Evolutionary conservation across 352 stramenopile species (phyloP).

Genomic region (Thalassiosira hispida): DNA sequence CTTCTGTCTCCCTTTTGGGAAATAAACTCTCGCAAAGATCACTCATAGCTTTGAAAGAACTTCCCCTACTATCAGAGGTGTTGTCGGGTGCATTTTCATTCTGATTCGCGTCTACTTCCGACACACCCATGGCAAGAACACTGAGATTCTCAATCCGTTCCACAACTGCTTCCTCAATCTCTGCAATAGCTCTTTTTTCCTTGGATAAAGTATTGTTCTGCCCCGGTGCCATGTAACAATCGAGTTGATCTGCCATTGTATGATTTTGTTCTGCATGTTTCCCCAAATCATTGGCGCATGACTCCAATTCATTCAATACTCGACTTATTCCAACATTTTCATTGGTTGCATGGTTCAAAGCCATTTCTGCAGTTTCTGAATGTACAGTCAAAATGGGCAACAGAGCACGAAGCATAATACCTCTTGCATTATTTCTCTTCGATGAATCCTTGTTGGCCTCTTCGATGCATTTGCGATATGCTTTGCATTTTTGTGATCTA

Average conservation of each 20-base stretch:
- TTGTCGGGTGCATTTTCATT: conserved; percentile 4
- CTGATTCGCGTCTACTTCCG: not conserved
- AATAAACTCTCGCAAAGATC: conserved; percentile 48
- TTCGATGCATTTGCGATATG: conserved; percentile 34
- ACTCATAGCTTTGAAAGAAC: conserved; percentile 20
- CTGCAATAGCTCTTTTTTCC: conserved; percentile 55
- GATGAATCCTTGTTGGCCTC: conserved; percentile 14
- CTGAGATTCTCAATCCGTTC: conserved; percentile 39
- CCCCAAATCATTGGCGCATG: conserved; percentile 44
- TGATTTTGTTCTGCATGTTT: conserved; percentile 57
- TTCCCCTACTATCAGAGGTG: not conserved
- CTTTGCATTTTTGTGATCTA: conserved; percentile 36
- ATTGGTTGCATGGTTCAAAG: conserved; percentile 41
- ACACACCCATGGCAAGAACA: conserved; percentile 12
- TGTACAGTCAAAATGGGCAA: conserved; percentile 47
- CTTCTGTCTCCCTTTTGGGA: conserved; percentile 15
- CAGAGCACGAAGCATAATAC: conserved; percentile 38
- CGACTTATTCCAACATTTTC: conserved; percentile 43
- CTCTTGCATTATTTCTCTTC: not conserved
- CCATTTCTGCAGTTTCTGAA: conserved; percentile 39
- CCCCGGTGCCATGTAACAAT: conserved; percentile 36
- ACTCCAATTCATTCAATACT: conserved; percentile 47
- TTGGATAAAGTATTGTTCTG: conserved; percentile 37
- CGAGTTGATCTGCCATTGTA: conserved; percentile 56
- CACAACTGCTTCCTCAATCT: conserved; percentile 53